Evolutionary conservation across 495 filamentous ascomycete species (phyloP).

Genomic region (Massariosphaeria phaeospora): DNA sequence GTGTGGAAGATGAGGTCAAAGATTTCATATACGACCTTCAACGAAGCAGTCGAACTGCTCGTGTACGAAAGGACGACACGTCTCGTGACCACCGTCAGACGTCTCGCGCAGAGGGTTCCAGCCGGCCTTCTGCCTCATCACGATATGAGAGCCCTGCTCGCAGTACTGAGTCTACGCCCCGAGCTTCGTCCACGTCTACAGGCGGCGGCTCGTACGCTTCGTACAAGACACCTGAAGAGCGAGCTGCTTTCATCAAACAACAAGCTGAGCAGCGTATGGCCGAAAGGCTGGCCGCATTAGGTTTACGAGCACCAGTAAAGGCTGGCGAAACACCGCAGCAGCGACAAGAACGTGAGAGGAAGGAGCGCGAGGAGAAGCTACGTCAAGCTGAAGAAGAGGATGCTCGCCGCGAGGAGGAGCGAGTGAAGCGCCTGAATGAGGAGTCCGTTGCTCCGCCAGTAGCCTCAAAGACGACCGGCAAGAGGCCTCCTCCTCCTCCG

Average conservation of each 20-base stretch:
- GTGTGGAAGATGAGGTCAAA: slow-evolving; percentile 91
- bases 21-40: slow-evolving; percentile 98
- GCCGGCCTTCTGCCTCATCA: slow-evolving; percentile 20
- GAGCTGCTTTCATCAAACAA: slow-evolving; percentile 92
- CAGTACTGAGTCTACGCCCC: slow-evolving; percentile 39
- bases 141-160: slow-evolving; percentile 41
- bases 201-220: slow-evolving; percentile 58
- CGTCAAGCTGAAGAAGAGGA: slow-evolving; percentile 93
- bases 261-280: slow-evolving; percentile 96
- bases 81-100: slow-evolving; percentile 23
- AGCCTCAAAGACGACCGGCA: slow-evolving; percentile 52
- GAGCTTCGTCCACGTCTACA: slow-evolving; percentile 39
- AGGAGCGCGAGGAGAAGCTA: slow-evolving; percentile 78
- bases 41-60: slow-evolving; percentile 69
- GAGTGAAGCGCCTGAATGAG: slow-evolving; percentile 77
- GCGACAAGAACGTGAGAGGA: slow-evolving; percentile 80
- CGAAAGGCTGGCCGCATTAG: slow-evolving; percentile 90
- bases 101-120: slow-evolving; percentile 20
- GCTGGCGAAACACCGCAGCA: slow-evolving; percentile 75
- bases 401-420: slow-evolving; percentile 77
- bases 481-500: slow-evolving; percentile 80
- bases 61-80: slow-evolving; percentile 65
- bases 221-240: slow-evolving; percentile 86
- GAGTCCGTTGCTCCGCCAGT: slow-evolving; percentile 65
- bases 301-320: slow-evolving; percentile 69